Base-by-base conservation (phyloP, 805 yeast species). In the Zygosaccharomyces siamensis region DNA sequence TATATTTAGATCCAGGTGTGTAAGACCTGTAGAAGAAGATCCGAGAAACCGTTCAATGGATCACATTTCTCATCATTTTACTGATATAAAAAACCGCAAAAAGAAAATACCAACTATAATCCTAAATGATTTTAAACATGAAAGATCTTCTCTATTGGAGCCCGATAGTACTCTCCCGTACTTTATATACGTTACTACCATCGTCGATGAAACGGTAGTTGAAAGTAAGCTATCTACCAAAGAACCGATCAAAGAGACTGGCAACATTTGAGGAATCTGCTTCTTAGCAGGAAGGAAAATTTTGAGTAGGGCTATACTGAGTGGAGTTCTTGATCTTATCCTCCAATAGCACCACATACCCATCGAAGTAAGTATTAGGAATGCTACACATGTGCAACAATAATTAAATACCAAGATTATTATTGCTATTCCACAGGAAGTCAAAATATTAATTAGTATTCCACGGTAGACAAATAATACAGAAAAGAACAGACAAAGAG, bases 21-120 rank as follows among this genome's bases (percentile, higher is more conserved):
- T 88, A 90, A 67, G 87, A 89, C 97, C 97, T 90, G 7, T 92
- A 79, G 7, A 97, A 97, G 63, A 79, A 90, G 16, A 89, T 80
- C 23, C 96, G 96, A 21, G 92, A 76, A 41, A 88, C 81, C 0
- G 89, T 79, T 20, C 84, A 86, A 61, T 90, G 95, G 32, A 89
- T 82, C 12, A 86, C 75, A 59, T 86, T 89, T 68, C 83, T 81
- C 49, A 87, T 72, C 16, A 89, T 93, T 67, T 89, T 97, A 26
- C 93, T 78, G 51, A 89, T 79, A 64, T 80, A 85, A 63, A 79
- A 89, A 16, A 95, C 96, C 4, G 92, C 4, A 92, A 85, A 66
- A 90, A 87, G 55, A 89, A 80, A 5, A 84, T 80, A 66, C 78
- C 84, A 24, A 89, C 80, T 52, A 88, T 67, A 11, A 85, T 65